Conservation (phyloP, 441 rosid genomes). For the Pelargonium citronellum region DNA sequence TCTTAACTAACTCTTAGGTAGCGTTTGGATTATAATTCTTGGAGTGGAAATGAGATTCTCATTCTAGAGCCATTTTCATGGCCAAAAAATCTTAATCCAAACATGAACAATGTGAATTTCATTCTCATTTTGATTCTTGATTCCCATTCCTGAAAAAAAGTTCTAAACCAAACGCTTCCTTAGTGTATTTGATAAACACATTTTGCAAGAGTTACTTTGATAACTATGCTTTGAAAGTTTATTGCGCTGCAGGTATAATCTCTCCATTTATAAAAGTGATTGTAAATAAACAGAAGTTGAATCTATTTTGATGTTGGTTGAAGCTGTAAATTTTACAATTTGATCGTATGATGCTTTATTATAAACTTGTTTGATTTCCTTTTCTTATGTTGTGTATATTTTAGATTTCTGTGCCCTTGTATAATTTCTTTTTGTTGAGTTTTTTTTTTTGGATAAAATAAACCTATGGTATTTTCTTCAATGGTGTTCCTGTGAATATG, state of each 20-base stretch:
- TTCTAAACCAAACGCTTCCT: neutral
- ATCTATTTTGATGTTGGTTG: neutral
- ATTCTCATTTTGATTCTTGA: too few relatives aligned
- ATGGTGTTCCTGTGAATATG: too few relatives aligned
- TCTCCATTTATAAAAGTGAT: neutral
- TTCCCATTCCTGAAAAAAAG: neutral
- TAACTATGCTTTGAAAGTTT: neutral
- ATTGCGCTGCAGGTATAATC: neutral
- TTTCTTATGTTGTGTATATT: conserved; percentile 2
- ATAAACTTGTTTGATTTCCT: neutral
- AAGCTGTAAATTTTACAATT: neutral
- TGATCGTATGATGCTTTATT: neutral
- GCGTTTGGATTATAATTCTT: too few relatives aligned
- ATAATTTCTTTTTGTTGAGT: neutral
- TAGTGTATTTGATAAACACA: neutral
- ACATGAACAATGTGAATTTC: too few relatives aligned
- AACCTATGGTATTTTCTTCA: neutral
- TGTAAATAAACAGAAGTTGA: neutral
- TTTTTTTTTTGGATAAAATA: neutral
- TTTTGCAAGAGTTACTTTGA: neutral
- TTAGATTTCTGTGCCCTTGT: neutral
- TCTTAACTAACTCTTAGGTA: neutral
- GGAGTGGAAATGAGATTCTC: too few relatives aligned
- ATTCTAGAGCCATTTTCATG: too few relatives aligned
- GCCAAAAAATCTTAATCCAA: too few relatives aligned